These are phyloP conservation scores for Telfairia occidentalis DNA, from an alignment of 331 rosid species.

Conservation along the genomic window DNA sequence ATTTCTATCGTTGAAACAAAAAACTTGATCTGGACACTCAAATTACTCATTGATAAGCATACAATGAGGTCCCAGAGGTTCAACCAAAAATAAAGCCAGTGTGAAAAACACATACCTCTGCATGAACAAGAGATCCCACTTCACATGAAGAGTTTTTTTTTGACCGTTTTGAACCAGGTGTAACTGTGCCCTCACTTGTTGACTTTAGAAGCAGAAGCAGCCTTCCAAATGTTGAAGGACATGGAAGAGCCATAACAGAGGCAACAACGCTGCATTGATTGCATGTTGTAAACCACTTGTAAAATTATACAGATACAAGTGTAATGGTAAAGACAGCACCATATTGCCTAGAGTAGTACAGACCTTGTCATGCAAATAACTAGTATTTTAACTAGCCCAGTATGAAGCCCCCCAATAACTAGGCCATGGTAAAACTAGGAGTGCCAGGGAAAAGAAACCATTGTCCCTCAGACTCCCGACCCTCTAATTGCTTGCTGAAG, in stretches of 20 bases:
- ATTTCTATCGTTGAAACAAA: neutral
- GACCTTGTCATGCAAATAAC: neutral
- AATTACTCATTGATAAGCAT: neutral
- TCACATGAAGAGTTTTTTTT: conserved; percentile 56
- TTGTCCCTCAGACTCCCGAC: neutral
- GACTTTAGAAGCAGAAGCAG: conserved; percentile 54
- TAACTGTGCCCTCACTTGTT: conserved; percentile 29
- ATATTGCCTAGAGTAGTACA: neutral
- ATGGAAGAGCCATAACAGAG: conserved; percentile 66
- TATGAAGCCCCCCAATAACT: neutral
- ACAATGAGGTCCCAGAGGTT: neutral
- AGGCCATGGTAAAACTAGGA: neutral
- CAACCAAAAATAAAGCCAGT: neutral
- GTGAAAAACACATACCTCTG: conserved; percentile 46
- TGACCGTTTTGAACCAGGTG: conserved; percentile 61
- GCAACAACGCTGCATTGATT: conserved; percentile 52
- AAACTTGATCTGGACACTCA: neutral
- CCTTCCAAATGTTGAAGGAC: conserved; percentile 62
- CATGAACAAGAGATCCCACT: conserved; percentile 81
- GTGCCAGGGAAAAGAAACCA: neutral
- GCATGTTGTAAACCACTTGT: neutral
- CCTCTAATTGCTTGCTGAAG: neutral
- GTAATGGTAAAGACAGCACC: neutral
- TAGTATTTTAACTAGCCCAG: neutral
- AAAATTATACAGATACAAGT: neutral